Conservation (phyloP, 495 filamentous ascomycete species). For the Sordaria brevicollis region DNA sequence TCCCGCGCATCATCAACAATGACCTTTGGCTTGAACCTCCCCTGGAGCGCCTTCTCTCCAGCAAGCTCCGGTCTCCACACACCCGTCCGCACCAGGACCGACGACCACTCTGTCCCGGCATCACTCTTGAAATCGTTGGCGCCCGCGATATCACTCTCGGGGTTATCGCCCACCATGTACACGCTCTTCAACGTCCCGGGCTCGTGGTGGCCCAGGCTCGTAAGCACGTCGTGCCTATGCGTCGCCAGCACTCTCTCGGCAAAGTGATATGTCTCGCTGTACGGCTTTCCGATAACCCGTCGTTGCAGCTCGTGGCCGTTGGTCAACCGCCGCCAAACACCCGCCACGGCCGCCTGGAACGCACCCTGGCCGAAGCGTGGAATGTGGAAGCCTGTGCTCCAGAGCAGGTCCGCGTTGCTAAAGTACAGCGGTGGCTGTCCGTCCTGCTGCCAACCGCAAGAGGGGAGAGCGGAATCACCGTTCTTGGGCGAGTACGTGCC, state of each 20-base stretch:
- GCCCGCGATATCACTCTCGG: constrained; percentile 83
- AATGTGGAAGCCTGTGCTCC: constrained; percentile 73
- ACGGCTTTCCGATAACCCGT: constrained; percentile 77
- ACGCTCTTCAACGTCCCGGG: constrained; percentile 46
- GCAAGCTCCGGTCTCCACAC: constrained; percentile 50
- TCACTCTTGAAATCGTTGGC: constrained; percentile 65
- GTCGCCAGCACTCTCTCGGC: constrained; percentile 61
- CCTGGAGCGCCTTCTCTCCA: constrained; percentile 20
- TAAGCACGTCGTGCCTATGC: constrained; percentile 43
- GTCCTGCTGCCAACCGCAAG: constrained; percentile 65
- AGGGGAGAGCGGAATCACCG: constrained; percentile 52
- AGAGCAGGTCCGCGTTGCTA: constrained; percentile 78
- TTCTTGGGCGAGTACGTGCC: constrained; percentile 62
- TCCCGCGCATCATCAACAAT: constrained; percentile 53
- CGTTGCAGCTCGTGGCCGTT: constrained; percentile 50
- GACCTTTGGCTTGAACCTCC: constrained; percentile 34
- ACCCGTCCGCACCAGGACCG: constrained; percentile 75
- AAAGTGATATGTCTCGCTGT: constrained; percentile 64
- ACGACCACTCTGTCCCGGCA: constrained; percentile 62
- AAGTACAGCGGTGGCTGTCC: constrained; percentile 76
- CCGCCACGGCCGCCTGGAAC: constrained; percentile 72
- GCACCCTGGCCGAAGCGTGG: constrained; percentile 89
- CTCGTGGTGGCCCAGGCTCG: constrained; percentile 16
- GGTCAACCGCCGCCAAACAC: constrained; percentile 66
- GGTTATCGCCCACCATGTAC: constrained; percentile 98